phyloP scores from a whole-genome alignment of 2,329 filamentous ascomycete genomes.

The Dothidotthia symphoricarpi region DNA sequence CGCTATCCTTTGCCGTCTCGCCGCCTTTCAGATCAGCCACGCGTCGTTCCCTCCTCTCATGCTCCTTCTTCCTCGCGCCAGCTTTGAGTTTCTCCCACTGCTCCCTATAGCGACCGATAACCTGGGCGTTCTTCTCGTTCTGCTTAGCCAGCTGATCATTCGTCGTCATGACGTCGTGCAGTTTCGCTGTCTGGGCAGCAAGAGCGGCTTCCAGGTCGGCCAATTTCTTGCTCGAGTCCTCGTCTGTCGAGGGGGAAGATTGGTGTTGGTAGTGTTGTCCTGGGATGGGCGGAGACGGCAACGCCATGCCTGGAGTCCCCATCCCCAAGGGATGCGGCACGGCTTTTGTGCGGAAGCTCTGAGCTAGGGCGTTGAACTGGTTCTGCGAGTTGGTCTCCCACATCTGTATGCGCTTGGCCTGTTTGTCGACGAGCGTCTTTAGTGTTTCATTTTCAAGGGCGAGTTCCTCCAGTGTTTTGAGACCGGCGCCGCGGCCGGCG shows the following conservation, averaged over 20 bases:
- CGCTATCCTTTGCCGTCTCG: conserved; percentile 16
- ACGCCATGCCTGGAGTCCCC: no score
- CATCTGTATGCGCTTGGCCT: conserved; percentile 82
- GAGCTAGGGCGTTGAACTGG: conserved; percentile 79
- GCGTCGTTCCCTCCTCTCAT: conserved; percentile 29
- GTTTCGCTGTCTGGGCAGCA: conserved; percentile 22
- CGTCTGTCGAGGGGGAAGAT: conserved; percentile 6
- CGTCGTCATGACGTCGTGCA: conserved; percentile 55
- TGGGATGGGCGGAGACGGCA: no score
- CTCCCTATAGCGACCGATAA: conserved; percentile 58
- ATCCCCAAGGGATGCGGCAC: conserved; percentile 33
- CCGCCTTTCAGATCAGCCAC: conserved; percentile 13
- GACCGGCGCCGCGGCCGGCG: conserved; percentile 36
- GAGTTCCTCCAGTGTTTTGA: conserved; percentile 80
- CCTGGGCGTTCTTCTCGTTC: conserved; percentile 58
- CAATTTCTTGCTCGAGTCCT: conserved; percentile 18
- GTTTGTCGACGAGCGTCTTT: conserved; percentile 79
- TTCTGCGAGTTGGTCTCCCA: conserved; percentile 92
- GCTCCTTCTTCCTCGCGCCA: conserved; percentile 50
- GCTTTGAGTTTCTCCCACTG: conserved; percentile 70
- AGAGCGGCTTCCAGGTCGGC: conserved; percentile 30
- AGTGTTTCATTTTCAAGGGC: conserved; percentile 84
- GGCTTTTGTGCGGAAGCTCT: conserved; percentile 59
- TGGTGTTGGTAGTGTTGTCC: neutral
- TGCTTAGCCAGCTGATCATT: conserved; percentile 63